These are phyloP conservation scores for Venturia oleaginea DNA, from an alignment of 2,329 filamentous ascomycete species.

Conservation along the genomic window DNA sequence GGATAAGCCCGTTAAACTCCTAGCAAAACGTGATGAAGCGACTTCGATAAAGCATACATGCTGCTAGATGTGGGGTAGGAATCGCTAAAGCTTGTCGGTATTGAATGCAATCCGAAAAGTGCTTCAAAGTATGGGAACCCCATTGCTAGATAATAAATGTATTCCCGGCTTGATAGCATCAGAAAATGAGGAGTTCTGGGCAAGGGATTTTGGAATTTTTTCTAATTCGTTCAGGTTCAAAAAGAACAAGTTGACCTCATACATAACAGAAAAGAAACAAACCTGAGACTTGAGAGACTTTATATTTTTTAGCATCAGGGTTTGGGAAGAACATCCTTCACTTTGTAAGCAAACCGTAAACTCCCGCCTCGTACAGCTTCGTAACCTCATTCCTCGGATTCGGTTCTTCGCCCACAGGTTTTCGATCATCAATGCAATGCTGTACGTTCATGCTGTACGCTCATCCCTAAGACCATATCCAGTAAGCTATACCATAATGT, in stretches of 20 bases:
- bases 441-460: not conserved
- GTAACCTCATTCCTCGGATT: not conserved
- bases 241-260: not conserved
- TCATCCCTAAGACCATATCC: not conserved
- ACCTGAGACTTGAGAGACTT: not conserved
- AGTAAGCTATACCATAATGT: not conserved
- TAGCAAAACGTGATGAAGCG: not conserved
- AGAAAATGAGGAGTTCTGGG: not conserved
- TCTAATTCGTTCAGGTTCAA: not conserved
- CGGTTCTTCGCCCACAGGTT: not conserved
- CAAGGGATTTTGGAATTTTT: not conserved
- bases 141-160: too few species aligned
- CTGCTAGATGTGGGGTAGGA: not conserved
- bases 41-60: not conserved
- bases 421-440: not conserved
- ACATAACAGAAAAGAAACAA: not conserved
- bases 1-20: not conserved
- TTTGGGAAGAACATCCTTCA: not conserved
- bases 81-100: not conserved
- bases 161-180: too few species aligned
- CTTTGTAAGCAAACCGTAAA: not conserved
- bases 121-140: too few species aligned
- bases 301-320: too few species aligned
- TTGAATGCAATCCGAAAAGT: not conserved
- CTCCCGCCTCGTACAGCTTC: not conserved